These are phyloP conservation scores for Pulicaria dysenterica DNA, from an alignment of 129 eudicot species.

Conservation along the genomic window DNA sequence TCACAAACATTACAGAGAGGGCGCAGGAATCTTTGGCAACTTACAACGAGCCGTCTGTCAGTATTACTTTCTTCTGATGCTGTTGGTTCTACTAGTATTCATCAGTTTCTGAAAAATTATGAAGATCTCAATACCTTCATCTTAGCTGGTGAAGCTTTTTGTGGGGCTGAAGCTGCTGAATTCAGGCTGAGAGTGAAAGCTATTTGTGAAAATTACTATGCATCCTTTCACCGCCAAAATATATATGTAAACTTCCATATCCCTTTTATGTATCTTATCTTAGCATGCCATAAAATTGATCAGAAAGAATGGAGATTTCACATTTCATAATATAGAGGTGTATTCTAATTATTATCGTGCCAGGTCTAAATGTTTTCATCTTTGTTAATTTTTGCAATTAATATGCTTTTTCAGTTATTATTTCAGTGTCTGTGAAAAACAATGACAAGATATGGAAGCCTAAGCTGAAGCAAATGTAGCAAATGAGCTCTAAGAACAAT, in stretches of 20 bases:
- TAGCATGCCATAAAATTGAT: conserved; percentile 11
- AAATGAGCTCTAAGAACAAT: conserved; percentile 1
- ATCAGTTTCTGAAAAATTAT: conserved; percentile 81
- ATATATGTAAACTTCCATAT: conserved; percentile 64
- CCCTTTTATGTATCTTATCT: not conserved
- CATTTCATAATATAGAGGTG: conserved; percentile 3
- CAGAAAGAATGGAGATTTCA: not conserved
- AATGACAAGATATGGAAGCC: conserved; percentile 6
- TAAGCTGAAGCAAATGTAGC: conserved; percentile 9
- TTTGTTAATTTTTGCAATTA: not conserved
- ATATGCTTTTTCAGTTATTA: conserved; percentile 10
- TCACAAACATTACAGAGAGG: conserved; percentile 87
- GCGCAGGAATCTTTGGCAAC: conserved; percentile 92
- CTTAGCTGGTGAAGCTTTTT: conserved; percentile 91
- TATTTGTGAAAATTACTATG: conserved; percentile 72
- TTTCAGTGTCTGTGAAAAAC: not conserved
- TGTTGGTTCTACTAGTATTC: conserved; percentile 85
- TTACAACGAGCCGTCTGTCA: conserved; percentile 79
- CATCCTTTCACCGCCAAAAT: conserved; percentile 88
- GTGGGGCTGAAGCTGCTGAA: conserved; percentile 82
- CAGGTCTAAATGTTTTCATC: not conserved
- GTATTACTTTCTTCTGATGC: conserved; percentile 90
- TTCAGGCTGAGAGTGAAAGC: conserved; percentile 78
- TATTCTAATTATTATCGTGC: not conserved
- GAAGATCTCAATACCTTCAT: conserved; percentile 79